Evolutionary conservation across 2,329 filamentous ascomycete species (phyloP), one percentile per base, ranked within the genome.

Genomic region (Sporothrix inflata): DNA sequence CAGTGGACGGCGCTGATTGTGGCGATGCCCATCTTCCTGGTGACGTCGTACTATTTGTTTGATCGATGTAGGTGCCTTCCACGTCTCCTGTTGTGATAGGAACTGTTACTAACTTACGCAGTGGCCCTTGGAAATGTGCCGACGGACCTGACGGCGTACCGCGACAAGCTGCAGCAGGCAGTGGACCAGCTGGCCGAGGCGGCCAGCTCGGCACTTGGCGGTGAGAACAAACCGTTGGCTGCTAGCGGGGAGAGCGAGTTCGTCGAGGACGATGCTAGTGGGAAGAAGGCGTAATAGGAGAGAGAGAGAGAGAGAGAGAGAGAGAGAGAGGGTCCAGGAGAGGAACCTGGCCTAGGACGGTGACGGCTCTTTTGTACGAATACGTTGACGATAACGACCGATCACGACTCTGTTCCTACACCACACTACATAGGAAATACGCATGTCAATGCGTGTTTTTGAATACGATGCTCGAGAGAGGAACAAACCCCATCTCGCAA

Each of bases 1-100:
- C 84, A 82, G 75, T 88, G 85, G 81, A 79, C 82, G 3, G 79
- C 80, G 27, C 74, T 82, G 8, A 85, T 89, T 75, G 82, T 88
- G 71, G 86, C 85, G 30, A 75, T 88, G 78, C 87, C 87, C 1
- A 83, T 89, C 42, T 76, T 88, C 4, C 73, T 88, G 16, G 86
- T 89, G 67, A 86, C 85, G 34, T 87, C 86, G 27, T 89, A 86
- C 74, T 83, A 83, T 69, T 77, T 89, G 2, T 88, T 85, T 78
- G 83, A 87, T 61, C 79, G 84, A 78, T 76, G 85, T 86, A 72
- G 80, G 84, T 82, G 47, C 34, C 51, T 38, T 27, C 11, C 24
- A 6, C 14, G 34, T 30, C 2, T 47, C 71, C 14, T 11, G 30
- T 53, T 21, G 12, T 38, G 14, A 24, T 5, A 2, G 68, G 68